Evolutionary conservation across 2,329 filamentous ascomycete species (phyloP), one percentile per base, ranked within the genome.

Genomic region (Cladosporium sp.): DNA sequence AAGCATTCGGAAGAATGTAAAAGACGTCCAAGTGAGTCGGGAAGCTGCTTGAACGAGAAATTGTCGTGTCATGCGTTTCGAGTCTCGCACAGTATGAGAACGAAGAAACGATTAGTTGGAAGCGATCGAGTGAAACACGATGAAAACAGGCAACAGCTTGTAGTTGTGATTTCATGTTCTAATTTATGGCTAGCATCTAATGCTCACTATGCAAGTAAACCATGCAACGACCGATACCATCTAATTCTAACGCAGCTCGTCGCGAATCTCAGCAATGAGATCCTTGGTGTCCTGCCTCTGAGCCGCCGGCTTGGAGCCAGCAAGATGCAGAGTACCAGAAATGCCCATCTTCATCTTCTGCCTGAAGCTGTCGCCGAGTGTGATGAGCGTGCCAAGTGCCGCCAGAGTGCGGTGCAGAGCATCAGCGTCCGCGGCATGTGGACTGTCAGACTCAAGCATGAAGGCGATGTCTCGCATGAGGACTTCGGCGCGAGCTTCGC

Each of bases 381-480:
- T 83, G 26, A 92, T 76, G 66, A 96, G 76, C 1, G 93, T 99
- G 0, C 95, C 96, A 0, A 94, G 79, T 0, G 91, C 92, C 7
- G 96, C 91, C 6, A 98, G 83, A 0, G 88, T 87, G 25, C 95
- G 88, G 76, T 93, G 98, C 3, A 95, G 79, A 0, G 92, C 91
- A 75, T 98, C 95, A 0, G 89, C 86, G 71, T 98, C 93, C 2
- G 83, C 87, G 68, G 91, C 89, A 3, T 75, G 68, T n/a, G 73
- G 73, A 26, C 72, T 75, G 34, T 75, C 73, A 63, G 72, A 71
- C 61, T 77, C 72, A 1, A 77, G 70, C 32, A 71, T 67, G 8
- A 69, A 67, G 10, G 75, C 75, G 32, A 75, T 72, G 49, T 75
- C 74, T 23, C 72, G 70, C 16, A 78, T 66, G 6, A 76, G 70